Percentiles rank a stretch among this genome's conserved stretches.
phyloP scores from a whole-genome alignment of 2,329 filamentous ascomycete species.

The Penicillium sp. region DNA sequence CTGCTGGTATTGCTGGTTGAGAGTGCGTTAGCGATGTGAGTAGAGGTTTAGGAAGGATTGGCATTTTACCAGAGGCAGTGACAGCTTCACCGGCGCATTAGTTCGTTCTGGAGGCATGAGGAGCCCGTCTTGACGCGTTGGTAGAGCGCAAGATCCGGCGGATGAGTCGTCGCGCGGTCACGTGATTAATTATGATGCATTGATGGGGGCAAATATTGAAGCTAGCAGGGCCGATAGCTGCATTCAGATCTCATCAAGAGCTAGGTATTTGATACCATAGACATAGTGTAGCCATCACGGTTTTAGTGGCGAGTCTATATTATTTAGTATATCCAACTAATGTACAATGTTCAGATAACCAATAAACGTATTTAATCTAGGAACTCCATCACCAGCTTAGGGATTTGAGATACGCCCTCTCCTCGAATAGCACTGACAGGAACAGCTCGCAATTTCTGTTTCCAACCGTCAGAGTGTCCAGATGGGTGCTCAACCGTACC shows the following conservation, averaged over 20 bases:
- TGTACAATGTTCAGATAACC: background rate
- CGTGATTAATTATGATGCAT: conserved; percentile 18
- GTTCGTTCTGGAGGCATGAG: conserved; percentile 45
- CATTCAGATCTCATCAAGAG: background rate
- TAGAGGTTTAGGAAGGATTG: background rate
- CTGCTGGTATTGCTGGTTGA: conserved; percentile 76
- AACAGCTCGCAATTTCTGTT: conserved; percentile 60
- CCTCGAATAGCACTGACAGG: conserved; percentile 88
- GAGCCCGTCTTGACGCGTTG: conserved; percentile 29
- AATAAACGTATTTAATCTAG: conserved; percentile 29
- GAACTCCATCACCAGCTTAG: conserved; percentile 42
- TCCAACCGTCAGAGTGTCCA: conserved; percentile 66
- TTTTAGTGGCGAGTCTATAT: background rate
- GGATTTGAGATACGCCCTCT: conserved; percentile 69
- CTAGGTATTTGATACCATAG: background rate
- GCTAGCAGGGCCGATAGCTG: background rate
- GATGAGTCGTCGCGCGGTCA: conserved; percentile 4
- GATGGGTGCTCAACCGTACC: conserved; percentile 72
- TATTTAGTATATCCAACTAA: background rate
- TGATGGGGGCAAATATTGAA: too few relatives aligned
- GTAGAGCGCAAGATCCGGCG: background rate
- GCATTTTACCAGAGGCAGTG: conserved; percentile 56
- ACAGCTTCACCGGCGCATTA: conserved; percentile 60
- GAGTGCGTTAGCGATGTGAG: conserved; percentile 12
- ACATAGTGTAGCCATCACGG: background rate